Percentiles rank a stretch among this genome's conserved stretches.
Conservation (phyloP, 2,329 filamentous ascomycete genomes). For the Talaromyces sp. region DNA sequence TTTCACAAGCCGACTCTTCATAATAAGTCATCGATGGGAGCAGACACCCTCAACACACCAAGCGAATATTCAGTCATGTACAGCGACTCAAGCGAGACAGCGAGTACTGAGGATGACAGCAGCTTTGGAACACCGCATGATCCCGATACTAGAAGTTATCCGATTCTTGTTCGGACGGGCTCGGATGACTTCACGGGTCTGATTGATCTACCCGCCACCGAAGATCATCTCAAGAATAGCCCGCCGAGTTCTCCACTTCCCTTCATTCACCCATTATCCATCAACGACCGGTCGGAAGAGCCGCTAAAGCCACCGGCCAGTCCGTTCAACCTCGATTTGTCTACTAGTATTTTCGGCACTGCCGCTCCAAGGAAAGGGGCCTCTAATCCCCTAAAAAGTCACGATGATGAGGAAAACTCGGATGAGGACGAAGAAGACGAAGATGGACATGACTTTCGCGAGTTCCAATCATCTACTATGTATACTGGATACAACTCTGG, state of each 20-base stretch:
- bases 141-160: constrained; percentile 31
- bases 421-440: not conserved
- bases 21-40: not conserved
- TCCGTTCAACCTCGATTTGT: not conserved
- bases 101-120: constrained; percentile 29
- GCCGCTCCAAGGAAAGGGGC: not conserved
- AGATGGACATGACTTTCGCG: no score
- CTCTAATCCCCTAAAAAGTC: not conserved
- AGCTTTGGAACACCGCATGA: constrained; percentile 11
- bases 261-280: constrained; percentile 7
- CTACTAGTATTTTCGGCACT: not conserved
- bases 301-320: not conserved
- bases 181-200: constrained; percentile 32
- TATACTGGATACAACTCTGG: not conserved
- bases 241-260: constrained; percentile 14
- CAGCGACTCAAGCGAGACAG: constrained; percentile 31
- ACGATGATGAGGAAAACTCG: not conserved
- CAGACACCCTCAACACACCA: constrained; percentile 12
- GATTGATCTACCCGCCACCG: constrained; percentile 28
- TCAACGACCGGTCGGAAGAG: no score
- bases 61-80: constrained; percentile 25
- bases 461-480: no score
- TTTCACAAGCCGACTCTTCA: constrained; percentile 32
- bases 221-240: constrained; percentile 3
- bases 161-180: constrained; percentile 34